Evolutionary conservation across 148 eudicot species (phyloP).

Genomic region (Mesembryanthemum crystallinum): DNA sequence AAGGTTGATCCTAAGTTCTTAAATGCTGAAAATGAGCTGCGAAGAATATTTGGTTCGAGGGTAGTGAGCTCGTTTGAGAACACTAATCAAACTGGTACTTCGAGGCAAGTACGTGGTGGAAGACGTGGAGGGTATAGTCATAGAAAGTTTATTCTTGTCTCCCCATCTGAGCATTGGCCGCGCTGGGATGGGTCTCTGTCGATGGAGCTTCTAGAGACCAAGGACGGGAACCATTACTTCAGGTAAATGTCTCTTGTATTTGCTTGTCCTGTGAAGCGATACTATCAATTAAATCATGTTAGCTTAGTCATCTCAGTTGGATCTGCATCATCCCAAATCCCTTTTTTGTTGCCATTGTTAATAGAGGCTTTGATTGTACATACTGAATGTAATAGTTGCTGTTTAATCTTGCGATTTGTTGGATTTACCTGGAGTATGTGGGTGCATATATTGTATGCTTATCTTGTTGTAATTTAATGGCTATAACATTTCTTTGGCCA

Average conservation of each 20-base stretch:
- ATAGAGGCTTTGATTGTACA: neutral
- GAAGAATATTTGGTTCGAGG: slow-evolving; percentile 90
- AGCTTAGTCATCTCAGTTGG: neutral
- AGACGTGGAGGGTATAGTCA: slow-evolving; percentile 69
- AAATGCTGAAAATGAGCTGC: slow-evolving; percentile 88
- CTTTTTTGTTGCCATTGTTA: neutral
- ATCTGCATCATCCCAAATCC: neutral
- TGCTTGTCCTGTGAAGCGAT: neutral
- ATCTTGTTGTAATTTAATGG: too few relatives aligned
- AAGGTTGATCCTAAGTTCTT: slow-evolving; percentile 84
- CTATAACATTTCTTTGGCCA: too few relatives aligned
- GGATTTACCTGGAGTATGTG: neutral
- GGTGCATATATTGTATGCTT: too few relatives aligned
- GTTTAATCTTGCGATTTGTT: neutral
- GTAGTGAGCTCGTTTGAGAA: slow-evolving; percentile 83
- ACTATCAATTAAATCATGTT: neutral
- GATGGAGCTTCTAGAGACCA: slow-evolving; percentile 88
- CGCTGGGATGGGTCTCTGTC: slow-evolving; percentile 95
- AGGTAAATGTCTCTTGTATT: slow-evolving; percentile 36
- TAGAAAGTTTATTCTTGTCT: slow-evolving; percentile 67
- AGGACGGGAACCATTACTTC: slow-evolving; percentile 62
- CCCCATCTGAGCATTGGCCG: slow-evolving; percentile 90
- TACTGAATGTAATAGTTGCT: neutral
- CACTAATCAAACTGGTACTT: slow-evolving; percentile 56
- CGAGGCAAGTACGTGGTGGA: slow-evolving; percentile 68